phyloP scores from a whole-genome alignment of 1,284 basidiomycete genomes.

The Stygiomarasmius scandens region DNA sequence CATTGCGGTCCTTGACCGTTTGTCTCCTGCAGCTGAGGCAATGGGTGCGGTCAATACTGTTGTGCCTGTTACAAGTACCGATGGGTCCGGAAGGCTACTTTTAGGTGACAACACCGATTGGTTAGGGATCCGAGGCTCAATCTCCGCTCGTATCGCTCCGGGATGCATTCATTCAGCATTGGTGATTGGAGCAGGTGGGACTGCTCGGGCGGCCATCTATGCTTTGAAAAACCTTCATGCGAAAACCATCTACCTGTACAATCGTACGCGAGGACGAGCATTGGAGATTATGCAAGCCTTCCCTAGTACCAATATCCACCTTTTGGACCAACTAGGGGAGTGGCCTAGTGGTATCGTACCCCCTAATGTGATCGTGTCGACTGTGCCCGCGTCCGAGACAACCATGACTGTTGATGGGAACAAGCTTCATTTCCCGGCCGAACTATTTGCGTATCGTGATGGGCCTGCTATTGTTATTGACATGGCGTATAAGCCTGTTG shows the following conservation, averaged over 20 bases:
- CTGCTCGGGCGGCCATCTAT: constrained; percentile 90
- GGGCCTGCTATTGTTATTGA: constrained; percentile 77
- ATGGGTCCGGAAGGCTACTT: constrained; percentile 41
- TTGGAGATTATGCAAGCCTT: constrained; percentile 69
- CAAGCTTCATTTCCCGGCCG: constrained; percentile 57
- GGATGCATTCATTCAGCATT: constrained; percentile 57
- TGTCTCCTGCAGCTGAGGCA: constrained; percentile 78
- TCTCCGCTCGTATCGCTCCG: constrained; percentile 41
- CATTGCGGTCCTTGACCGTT: constrained; percentile 74
- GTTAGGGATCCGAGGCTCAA: constrained; percentile 76
- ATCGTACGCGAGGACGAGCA: constrained; percentile 79
- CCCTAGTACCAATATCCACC: constrained; percentile 60
- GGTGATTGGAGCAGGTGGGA: constrained; percentile 92
- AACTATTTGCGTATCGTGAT: constrained; percentile 51
- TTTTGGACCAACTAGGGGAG: constrained; percentile 59
- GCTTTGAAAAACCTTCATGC: constrained; percentile 77
- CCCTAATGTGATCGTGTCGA: constrained; percentile 81
- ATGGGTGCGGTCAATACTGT: constrained; percentile 96
- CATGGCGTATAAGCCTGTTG: constrained; percentile 89
- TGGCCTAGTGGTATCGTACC: constrained; percentile 51
- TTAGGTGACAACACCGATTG: constrained; percentile 95
- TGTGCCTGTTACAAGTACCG: constrained; percentile 47
- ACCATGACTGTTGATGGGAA: constrained; percentile 40
- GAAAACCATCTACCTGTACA: constrained; percentile 79
- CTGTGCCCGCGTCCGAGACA: constrained; percentile 80